Conservation (phyloP, 495 filamentous ascomycete species). For the Amorphotheca resinae region DNA sequence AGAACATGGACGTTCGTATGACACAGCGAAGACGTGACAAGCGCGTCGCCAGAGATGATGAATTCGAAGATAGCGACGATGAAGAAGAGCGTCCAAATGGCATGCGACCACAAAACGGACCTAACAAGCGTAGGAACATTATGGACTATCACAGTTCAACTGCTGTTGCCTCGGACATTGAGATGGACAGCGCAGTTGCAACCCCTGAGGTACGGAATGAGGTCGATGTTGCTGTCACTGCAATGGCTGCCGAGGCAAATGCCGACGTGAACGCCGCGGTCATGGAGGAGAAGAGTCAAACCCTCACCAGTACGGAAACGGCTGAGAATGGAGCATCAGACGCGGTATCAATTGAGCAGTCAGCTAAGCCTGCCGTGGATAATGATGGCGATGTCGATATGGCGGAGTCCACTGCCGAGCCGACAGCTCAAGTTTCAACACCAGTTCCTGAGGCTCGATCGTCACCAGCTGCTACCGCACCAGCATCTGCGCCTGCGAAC, state of each 20-base stretch:
- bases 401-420: conserved; percentile 25
- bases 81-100: conserved; percentile 67
- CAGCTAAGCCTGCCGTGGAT: conserved; percentile 29
- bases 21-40: conserved; percentile 80
- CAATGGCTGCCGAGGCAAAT: conserved; percentile 36
- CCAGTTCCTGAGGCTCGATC: not conserved
- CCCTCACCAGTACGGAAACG: conserved; percentile 27
- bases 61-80: conserved; percentile 77
- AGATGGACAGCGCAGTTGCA: conserved; percentile 47
- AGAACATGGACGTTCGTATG: conserved; percentile 72
- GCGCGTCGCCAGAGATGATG: conserved; percentile 57
- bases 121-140: conserved; percentile 47
- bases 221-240: conserved; percentile 34
- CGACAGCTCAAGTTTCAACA: conserved; percentile 7
- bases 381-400: conserved; percentile 52
- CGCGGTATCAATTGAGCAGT: conserved; percentile 28
- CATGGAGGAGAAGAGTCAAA: conserved; percentile 34
- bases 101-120: conserved; percentile 47
- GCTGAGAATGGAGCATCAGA: conserved; percentile 29
- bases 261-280: conserved; percentile 34
- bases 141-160: conserved; percentile 56
- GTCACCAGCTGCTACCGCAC: conserved; percentile 1
- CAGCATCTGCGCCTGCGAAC: conserved; percentile 5
- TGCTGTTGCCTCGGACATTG: conserved; percentile 46
- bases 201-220: conserved; percentile 39